These are phyloP conservation scores for Fusarium chlamydosporum DNA, from an alignment of 2,329 filamentous ascomycete genomes.

Conservation along the genomic window DNA sequence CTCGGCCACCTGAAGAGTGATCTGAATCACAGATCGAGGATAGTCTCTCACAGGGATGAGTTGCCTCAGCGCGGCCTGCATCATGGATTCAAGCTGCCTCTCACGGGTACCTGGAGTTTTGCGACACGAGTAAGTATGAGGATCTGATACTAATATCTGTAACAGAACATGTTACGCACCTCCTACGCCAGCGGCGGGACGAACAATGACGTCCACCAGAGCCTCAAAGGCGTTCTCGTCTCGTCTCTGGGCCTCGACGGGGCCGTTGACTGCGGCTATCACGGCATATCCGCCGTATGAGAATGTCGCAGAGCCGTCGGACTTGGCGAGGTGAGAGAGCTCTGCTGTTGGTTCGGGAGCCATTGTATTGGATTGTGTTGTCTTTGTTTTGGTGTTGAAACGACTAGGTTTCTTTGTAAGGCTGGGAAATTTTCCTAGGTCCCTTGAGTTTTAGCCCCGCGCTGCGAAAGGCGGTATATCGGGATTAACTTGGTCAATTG, in stretches of 20 bases:
- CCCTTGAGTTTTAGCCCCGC: constrained; percentile 23
- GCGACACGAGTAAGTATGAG: constrained; percentile 35
- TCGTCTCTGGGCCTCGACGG: constrained; percentile 87
- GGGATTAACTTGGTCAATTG: neutral
- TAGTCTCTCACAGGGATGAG: constrained; percentile 82
- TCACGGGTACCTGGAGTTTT: constrained; percentile 73
- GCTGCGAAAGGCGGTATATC: constrained; percentile 2
- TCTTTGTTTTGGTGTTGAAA: constrained; percentile 34
- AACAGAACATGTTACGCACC: constrained; percentile 63
- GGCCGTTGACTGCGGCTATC: constrained; percentile 90
- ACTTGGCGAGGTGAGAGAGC: constrained; percentile 73
- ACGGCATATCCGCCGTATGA: constrained; percentile 83
- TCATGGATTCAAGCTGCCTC: constrained; percentile 83
- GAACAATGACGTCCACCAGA: constrained; percentile 88
- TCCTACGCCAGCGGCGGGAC: constrained; percentile 87
- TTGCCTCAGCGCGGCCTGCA: constrained; percentile 79
- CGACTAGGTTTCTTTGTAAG: constrained; percentile 12
- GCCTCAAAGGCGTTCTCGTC: constrained; percentile 95
- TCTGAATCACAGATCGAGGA: constrained; percentile 82
- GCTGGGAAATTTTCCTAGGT: constrained; percentile 40
- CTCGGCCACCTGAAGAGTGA: constrained; percentile 82
- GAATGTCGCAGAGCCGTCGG: constrained; percentile 86
- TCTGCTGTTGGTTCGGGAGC: constrained; percentile 65
- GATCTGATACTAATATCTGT: constrained; percentile 21
- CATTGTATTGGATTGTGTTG: constrained; percentile 56